Percentiles rank a stretch among this genome's conserved stretches.
Evolutionary conservation across 2,329 filamentous ascomycete species (phyloP).

Genomic region (Aureobasidium namibiae): DNA sequence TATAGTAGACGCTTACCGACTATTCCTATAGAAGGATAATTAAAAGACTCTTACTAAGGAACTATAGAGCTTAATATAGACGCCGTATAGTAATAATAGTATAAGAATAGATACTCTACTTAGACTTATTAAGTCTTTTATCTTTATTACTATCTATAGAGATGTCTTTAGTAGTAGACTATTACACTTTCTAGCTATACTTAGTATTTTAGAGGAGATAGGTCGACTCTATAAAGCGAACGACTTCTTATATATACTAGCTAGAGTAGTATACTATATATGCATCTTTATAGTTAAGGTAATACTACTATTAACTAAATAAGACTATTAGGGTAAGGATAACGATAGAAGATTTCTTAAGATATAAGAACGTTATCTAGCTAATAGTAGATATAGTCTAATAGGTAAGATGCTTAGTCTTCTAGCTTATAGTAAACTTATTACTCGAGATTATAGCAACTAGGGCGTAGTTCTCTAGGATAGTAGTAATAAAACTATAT

Average conservation of each 20-base stretch:
- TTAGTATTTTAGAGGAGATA: constrained; percentile 14
- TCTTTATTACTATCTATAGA: constrained; percentile 5
- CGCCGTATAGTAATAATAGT: background rate
- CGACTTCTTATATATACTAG: background rate
- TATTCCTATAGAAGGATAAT: constrained; percentile 6
- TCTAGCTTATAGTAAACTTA: constrained; percentile 19
- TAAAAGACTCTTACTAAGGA: constrained; percentile 15
- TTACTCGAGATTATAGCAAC: constrained; percentile 18
- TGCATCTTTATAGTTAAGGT: constrained; percentile 18
- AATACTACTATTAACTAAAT: constrained; percentile 15
- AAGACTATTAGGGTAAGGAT: constrained; percentile 14
- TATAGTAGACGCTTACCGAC: background rate
- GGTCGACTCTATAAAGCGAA: constrained; percentile 13
- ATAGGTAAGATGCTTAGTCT: constrained; percentile 21
- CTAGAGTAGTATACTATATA: background rate
- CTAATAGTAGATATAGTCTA: constrained; percentile 18
- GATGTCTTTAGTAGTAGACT: constrained; percentile 14
- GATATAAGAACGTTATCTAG: constrained; percentile 17
- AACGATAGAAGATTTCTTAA: constrained; percentile 17
- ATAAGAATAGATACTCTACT: background rate
- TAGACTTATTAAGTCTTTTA: constrained; percentile 12
- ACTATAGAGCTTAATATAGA: constrained; percentile 13
- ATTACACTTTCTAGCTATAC: constrained; percentile 17
- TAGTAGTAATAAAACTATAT: constrained; percentile 16
- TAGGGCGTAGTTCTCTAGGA: constrained; percentile 16